Evolutionary conservation across 345 rosid species (phyloP), one percentile per base, ranked within the genome.

Genomic region (Rhizophora apiculata): DNA sequence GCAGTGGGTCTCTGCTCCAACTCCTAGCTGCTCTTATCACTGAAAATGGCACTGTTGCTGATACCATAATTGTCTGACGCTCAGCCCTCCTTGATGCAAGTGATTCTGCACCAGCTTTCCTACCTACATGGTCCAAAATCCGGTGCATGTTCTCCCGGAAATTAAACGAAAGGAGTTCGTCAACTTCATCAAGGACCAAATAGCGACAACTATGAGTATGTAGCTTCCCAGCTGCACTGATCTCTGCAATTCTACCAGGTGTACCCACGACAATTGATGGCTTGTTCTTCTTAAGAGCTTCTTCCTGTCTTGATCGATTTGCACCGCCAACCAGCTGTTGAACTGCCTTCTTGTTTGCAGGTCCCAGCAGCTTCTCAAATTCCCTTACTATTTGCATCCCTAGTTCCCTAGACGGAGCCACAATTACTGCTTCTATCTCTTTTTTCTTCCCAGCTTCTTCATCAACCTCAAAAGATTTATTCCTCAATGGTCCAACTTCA

Each of bases 241-340:
- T 92, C 82, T 90, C 96, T 8, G 97, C 93, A 68, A 92, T 86
- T 69, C 97, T 85, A 22, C 99, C 97, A 15, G 99, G 99, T 21
- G 96, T 92, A 63, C 96, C 99, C 13, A 92, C 96, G 63, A 95
- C 87, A 67, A 95, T 95, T 22, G 85, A 81, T 0, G 96, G 99
- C 68, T 95, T 92, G 66, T 92, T 92, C 79, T 95, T 95, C 88
- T 85, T 92, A 15, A 95, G 89, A 22, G 92, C 96, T 77, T 95
- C 99, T 82, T 95, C 97, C 84, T 95, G 99, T 81, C 99, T 84
- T 74, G 88, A 84, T 68, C 89, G 85, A 76, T 94, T 94, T 1
- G 97, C 98, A 73, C 98, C 98, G 62, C 97, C 98, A 9, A 95
- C 97, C 75, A 92, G 89, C 73, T 95, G 99, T 78, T 90, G 96